Evolutionary conservation across 805 yeast species (phyloP).

Genomic region (Kuraishia cidri): DNA sequence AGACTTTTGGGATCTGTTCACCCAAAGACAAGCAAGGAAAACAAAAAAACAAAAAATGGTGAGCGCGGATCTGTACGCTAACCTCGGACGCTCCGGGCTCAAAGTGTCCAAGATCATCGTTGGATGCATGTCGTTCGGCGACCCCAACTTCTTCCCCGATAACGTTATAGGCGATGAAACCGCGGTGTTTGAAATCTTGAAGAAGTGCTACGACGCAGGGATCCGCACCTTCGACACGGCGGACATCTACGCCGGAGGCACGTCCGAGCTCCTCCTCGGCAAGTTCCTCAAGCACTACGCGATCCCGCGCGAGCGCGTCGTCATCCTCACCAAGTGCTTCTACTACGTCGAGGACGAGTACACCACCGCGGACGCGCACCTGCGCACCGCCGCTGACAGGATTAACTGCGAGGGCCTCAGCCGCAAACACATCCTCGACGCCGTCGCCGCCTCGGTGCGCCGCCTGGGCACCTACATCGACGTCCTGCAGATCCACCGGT

Average conservation of each 20-base stretch:
- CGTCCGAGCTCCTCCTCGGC: slow-evolving; percentile 41
- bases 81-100: slow-evolving; percentile 36
- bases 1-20: too few species aligned
- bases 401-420: slow-evolving; percentile 30
- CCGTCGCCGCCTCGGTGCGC: slow-evolving; percentile 27
- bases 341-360: slow-evolving; percentile 11
- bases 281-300: slow-evolving; percentile 41
- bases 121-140: slow-evolving; percentile 48
- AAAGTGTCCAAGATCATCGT: slow-evolving; percentile 38
- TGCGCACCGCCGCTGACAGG: slow-evolving; percentile 10
- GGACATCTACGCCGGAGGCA: slow-evolving; percentile 37
- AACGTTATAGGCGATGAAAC: slow-evolving; percentile 41
- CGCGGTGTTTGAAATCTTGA: slow-evolving; percentile 30
- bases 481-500: slow-evolving; percentile 47
- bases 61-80: slow-evolving; percentile 6
- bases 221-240: slow-evolving; percentile 44
- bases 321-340: slow-evolving; percentile 39
- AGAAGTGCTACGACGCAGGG: slow-evolving; percentile 37
- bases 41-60: slow-evolving; percentile 1
- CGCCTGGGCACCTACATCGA: slow-evolving; percentile 46
- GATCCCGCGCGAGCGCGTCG: slow-evolving; percentile 44
- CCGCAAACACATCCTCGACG: slow-evolving; percentile 39
- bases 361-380: background rate
- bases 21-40: too few species aligned
- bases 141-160: slow-evolving; percentile 26